Conservation (phyloP, 2,329 filamentous ascomycete genomes). For the Fusarium liriodendri region DNA sequence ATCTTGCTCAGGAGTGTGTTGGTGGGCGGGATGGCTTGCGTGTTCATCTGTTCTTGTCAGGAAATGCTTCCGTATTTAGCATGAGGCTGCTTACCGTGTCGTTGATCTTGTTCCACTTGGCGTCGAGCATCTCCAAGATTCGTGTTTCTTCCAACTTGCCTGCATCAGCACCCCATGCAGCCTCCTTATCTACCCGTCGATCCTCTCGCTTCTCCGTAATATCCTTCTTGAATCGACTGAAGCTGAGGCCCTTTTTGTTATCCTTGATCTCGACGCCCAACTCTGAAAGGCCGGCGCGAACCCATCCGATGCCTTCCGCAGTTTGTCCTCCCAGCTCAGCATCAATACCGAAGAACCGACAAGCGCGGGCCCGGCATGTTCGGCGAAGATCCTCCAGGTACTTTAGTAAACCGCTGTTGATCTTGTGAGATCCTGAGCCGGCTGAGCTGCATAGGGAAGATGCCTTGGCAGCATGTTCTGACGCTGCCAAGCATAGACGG, state of each 20-base stretch:
- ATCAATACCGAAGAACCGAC: constrained; percentile 90
- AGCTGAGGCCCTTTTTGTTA: constrained; percentile 65
- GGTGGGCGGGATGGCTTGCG: constrained; percentile 78
- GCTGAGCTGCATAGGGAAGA: constrained; percentile 60
- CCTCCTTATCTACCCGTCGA: constrained; percentile 78
- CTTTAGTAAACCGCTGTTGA: constrained; percentile 74
- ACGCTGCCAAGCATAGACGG: constrained; percentile 85
- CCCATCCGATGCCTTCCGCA: constrained; percentile 88
- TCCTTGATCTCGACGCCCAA: constrained; percentile 71
- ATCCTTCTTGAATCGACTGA: constrained; percentile 77
- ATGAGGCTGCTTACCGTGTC: constrained; percentile 74
- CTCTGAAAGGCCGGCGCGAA: constrained; percentile 80
- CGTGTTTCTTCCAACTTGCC: constrained; percentile 86
- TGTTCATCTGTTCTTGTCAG: constrained; percentile 71
- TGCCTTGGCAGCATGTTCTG: constrained; percentile 86
- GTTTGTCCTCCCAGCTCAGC: constrained; percentile 85
- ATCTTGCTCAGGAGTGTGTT: constrained; percentile 80
- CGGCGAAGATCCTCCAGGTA: constrained; percentile 82
- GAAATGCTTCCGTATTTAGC: background rate
- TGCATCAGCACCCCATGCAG: constrained; percentile 83
- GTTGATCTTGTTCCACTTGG: constrained; percentile 93
- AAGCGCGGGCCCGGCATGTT: constrained; percentile 85
- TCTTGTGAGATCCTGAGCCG: constrained; percentile 55
- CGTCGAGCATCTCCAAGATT: constrained; percentile 86
- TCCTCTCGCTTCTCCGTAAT: constrained; percentile 84